A percentile compares a stretch with the other conserved stretches of the same genome.
phyloP scores from a whole-genome alignment of 768 basidiomycete species.

The Phlegmacium glaucopus region DNA sequence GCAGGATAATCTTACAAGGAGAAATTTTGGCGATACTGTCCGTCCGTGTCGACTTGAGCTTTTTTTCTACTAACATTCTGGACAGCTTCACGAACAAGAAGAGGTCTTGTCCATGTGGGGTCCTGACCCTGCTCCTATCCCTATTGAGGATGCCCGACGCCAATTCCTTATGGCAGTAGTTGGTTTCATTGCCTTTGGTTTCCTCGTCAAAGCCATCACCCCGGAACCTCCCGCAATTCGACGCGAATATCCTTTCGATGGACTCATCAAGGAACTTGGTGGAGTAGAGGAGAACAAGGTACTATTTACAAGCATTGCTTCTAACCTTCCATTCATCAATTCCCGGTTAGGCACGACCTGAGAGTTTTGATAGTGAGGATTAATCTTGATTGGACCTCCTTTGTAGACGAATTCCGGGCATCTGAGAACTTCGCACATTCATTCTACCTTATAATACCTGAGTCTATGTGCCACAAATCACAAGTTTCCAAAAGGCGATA shows the following conservation, averaged over 20 bases:
- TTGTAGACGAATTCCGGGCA: too few species aligned
- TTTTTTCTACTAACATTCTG: constrained; percentile 10
- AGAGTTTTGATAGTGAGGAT: constrained; percentile 15
- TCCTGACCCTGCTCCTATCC: constrained; percentile 66
- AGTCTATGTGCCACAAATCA: too few species aligned
- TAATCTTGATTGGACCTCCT: not conserved
- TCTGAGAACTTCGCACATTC: too few species aligned
- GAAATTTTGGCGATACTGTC: constrained; percentile 81
- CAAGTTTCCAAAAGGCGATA: too few species aligned
- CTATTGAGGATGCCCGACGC: constrained; percentile 55
- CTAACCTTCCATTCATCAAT: constrained; percentile 1
- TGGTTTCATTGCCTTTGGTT: constrained; percentile 63
- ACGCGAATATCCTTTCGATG: constrained; percentile 74
- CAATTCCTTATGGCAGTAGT: constrained; percentile 61
- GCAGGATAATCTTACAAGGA: constrained; percentile 72
- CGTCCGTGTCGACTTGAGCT: constrained; percentile 15
- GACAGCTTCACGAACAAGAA: constrained; percentile 75
- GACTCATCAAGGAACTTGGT: constrained; percentile 74
- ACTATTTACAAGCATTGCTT: not conserved
- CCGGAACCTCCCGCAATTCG: constrained; percentile 65
- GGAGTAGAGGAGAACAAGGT: constrained; percentile 80
- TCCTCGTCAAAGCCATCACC: constrained; percentile 52
- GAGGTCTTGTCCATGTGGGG: constrained; percentile 88
- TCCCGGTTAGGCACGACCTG: constrained; percentile 21
- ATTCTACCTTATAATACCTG: too few species aligned